Percentiles rank a stretch among this genome's conserved stretches.
These are phyloP conservation scores for Pulicaria dysenterica DNA, from an alignment of 129 eudicot species.

Conservation along the genomic window DNA sequence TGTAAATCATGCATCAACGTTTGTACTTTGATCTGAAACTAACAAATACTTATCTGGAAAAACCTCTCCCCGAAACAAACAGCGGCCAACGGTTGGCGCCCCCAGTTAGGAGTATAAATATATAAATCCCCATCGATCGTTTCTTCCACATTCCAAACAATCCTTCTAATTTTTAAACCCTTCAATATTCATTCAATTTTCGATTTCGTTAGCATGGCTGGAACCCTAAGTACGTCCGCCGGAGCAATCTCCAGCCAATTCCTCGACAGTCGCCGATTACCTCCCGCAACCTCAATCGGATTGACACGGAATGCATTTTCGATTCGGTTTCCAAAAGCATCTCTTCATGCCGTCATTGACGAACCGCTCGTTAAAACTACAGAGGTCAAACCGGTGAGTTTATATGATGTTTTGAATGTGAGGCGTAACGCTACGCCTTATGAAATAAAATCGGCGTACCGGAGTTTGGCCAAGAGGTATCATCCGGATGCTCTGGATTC, in stretches of 20 bases:
- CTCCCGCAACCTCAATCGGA: background rate
- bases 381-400: conserved; percentile 21
- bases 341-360: conserved; percentile 45
- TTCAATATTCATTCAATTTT: background rate
- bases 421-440: conserved; percentile 52
- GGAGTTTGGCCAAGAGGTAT: conserved; percentile 72
- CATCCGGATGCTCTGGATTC: conserved; percentile 67
- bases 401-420: conserved; percentile 72
- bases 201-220: conserved; percentile 26
- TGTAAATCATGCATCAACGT: background rate
- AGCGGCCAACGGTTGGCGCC: conserved; percentile 35
- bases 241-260: conserved; percentile 28
- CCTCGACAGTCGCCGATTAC: background rate
- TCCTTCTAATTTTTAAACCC: conserved; percentile 4
- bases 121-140: background rate
- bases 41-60: background rate
- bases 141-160: background rate
- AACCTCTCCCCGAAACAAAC: conserved; percentile 7
- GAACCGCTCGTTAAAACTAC: conserved; percentile 17
- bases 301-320: background rate
- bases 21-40: background rate
- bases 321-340: conserved; percentile 4
- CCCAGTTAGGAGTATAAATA: conserved; percentile 8
- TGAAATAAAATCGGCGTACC: conserved; percentile 79
- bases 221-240: conserved; percentile 29